phyloP scores from a whole-genome alignment of 768 basidiomycete genomes.

The Tulasnella calospora region DNA sequence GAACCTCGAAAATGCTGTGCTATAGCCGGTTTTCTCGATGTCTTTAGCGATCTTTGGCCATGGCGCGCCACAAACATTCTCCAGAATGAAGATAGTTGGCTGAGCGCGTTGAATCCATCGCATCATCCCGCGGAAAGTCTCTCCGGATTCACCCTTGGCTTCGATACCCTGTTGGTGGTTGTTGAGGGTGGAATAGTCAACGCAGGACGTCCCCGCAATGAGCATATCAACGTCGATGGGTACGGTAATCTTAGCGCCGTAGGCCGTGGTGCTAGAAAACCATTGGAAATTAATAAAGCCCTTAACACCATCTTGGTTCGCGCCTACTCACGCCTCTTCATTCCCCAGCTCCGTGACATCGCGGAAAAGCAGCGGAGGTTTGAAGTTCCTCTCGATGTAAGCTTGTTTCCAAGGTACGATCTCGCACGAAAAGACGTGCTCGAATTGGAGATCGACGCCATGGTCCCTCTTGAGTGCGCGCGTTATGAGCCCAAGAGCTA shows the following conservation, averaged over 20 bases:
- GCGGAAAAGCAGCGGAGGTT: conserved; percentile 84
- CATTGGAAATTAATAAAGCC: not conserved
- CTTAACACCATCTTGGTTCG: not conserved
- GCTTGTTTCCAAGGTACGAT: conserved; percentile 97
- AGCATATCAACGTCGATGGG: conserved; percentile 88
- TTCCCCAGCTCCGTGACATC: conserved; percentile 89
- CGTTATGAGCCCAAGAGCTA: conserved; percentile 81
- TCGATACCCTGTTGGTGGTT: conserved; percentile 87
- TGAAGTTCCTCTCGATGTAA: conserved; percentile 94
- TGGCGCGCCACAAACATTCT: conserved; percentile 89
- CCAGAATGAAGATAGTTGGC: conserved; percentile 87
- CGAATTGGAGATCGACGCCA: conserved; percentile 59
- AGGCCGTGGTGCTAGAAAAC: conserved; percentile 72
- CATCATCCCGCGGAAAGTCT: conserved; percentile 94
- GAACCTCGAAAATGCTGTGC: conserved; percentile 61
- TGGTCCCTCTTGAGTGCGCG: conserved; percentile 67
- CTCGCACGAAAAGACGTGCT: conserved; percentile 95
- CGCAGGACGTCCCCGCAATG: conserved; percentile 92
- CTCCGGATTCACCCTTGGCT: conserved; percentile 85
- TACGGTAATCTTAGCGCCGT: conserved; percentile 77
- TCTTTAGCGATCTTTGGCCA: conserved; percentile 73
- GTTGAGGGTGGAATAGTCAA: conserved; percentile 95
- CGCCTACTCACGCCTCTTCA: conserved; percentile 59
- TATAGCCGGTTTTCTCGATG: conserved; percentile 71
- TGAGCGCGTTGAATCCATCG: conserved; percentile 82